Base-by-base conservation (phyloP, 352 stramenopile species). In the Pythium brassicae region DNA sequence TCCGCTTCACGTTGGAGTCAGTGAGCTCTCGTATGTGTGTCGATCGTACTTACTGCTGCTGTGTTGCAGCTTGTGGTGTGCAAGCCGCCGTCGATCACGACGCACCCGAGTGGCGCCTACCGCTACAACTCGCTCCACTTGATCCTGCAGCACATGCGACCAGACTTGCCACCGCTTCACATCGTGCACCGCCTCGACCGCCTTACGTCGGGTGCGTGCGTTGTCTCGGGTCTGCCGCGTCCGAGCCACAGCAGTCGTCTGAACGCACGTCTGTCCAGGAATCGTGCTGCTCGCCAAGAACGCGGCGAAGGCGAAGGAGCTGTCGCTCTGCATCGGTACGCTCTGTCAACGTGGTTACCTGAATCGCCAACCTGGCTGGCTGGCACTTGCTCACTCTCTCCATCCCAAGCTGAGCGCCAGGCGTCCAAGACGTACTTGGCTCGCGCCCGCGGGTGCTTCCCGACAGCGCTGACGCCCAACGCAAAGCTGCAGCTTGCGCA, bases 361-460 rank as follows among this genome's bases (percentile, higher is more conserved):
- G n/a, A n/a, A n/a, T n/a, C n/a, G n/a, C 29, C n/a, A 0, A 15
- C n/a, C 12, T n/a, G 0, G 19, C 3, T 44, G n/a, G 20, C 20
- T 43, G 27, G 27, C 29, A 10, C 35, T 23, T 22, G 2, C 7
- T 43, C 25, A 19, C 6, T 57, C 15, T 43, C 9, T 26, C 22
- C 27, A 47, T 17, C 3, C 53, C n/a, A 29, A 94, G 84, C 83
- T 29, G 76, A 92, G 23, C 78, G 82, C 1, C 66, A 83, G 23
- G 96, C 88, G 53, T 86, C 92, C 57, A 99, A 99, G 65, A 91
- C 89, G 35, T 99, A 99, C 67, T 70, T 99, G 46, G 95, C 96
- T 12, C 79, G 95, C 56, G 95, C 98, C 8, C 75, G 71, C 34
- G 96, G 96, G 3, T 59, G 83, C 49, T 98, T 98, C 57, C 88